A percentile compares a stretch with the other conserved stretches of the same genome.
These are phyloP conservation scores for Melanomma pulvis-pyrius DNA, from an alignment of 495 filamentous ascomycete species.

Conservation along the genomic window DNA sequence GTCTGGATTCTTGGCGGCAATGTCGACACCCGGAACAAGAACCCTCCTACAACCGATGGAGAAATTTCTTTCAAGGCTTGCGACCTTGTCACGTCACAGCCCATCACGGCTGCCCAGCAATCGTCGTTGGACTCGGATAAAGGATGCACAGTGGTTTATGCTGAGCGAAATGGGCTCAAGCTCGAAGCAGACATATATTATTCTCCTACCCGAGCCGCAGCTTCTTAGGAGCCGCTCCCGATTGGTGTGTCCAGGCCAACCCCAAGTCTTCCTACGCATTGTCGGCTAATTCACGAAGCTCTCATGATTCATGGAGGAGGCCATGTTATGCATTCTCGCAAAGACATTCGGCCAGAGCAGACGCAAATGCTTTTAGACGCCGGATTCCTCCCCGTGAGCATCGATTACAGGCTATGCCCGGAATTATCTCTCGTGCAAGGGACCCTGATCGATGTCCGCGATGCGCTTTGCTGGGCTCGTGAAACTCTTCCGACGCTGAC, in stretches of 20 bases:
- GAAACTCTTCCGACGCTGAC: slow-evolving; percentile 49
- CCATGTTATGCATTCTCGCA: slow-evolving; percentile 53
- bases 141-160: too few relatives aligned
- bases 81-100: too few relatives aligned
- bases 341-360: slow-evolving; percentile 52
- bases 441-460: slow-evolving; percentile 53
- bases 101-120: too few relatives aligned
- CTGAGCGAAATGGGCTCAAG: too few relatives aligned
- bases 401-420: slow-evolving; percentile 62
- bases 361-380: slow-evolving; percentile 44
- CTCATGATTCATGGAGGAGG: slow-evolving; percentile 63
- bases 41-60: too few relatives aligned
- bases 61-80: too few relatives aligned
- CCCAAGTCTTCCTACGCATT: not conserved
- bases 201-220: not conserved
- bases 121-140: too few relatives aligned
- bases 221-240: not conserved
- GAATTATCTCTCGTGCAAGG: slow-evolving; percentile 55
- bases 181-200: not conserved
- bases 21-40: too few relatives aligned
- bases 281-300: slow-evolving; percentile 41
- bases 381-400: slow-evolving; percentile 56
- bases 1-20: too few relatives aligned
- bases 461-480: slow-evolving; percentile 54
- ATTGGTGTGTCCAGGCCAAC: not conserved